Percentiles rank a stretch among this genome's conserved stretches.
These are phyloP conservation scores for Tremella fuciformis DNA, from an alignment of 768 basidiomycete genomes.

Conservation along the genomic window DNA sequence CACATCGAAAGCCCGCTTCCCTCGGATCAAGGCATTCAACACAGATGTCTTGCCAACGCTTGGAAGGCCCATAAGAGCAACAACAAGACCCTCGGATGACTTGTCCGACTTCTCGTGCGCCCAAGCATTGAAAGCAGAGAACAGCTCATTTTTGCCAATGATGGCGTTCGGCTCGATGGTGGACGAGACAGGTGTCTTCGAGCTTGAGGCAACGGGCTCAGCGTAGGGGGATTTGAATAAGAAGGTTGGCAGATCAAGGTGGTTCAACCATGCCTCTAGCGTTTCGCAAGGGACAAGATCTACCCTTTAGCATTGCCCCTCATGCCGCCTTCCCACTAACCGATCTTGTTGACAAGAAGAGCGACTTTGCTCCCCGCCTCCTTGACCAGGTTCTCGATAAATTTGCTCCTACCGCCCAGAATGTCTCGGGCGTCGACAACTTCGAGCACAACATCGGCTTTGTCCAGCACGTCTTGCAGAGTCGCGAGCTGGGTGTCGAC, in stretches of 20 bases:
- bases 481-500: slow-evolving; percentile 65
- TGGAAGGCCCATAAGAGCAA: slow-evolving; percentile 78
- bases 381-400: slow-evolving; percentile 61
- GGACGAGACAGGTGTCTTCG: slow-evolving; percentile 17
- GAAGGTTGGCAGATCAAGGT: slow-evolving; percentile 64
- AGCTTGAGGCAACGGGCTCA: slow-evolving; percentile 14
- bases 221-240: slow-evolving; percentile 62
- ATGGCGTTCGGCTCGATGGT: slow-evolving; percentile 17
- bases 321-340: slow-evolving; percentile 55
- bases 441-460: slow-evolving; percentile 73
- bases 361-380: slow-evolving; percentile 57
- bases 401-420: slow-evolving; percentile 63
- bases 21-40: slow-evolving; percentile 68
- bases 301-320: slow-evolving; percentile 46
- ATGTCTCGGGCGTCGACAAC: slow-evolving; percentile 86
- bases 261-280: slow-evolving; percentile 64
- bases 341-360: slow-evolving; percentile 82
- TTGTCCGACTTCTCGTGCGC: slow-evolving; percentile 36
- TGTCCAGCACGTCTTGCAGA: slow-evolving; percentile 66
- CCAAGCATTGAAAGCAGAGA: slow-evolving; percentile 33
- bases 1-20: slow-evolving; percentile 55
- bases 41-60: slow-evolving; percentile 85
- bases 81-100: slow-evolving; percentile 59
- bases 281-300: slow-evolving; percentile 78
- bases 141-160: slow-evolving; percentile 36